Evolutionary conservation across 1,139 yeast species (phyloP).

Genomic region (Saccharomyces hybrid): DNA sequence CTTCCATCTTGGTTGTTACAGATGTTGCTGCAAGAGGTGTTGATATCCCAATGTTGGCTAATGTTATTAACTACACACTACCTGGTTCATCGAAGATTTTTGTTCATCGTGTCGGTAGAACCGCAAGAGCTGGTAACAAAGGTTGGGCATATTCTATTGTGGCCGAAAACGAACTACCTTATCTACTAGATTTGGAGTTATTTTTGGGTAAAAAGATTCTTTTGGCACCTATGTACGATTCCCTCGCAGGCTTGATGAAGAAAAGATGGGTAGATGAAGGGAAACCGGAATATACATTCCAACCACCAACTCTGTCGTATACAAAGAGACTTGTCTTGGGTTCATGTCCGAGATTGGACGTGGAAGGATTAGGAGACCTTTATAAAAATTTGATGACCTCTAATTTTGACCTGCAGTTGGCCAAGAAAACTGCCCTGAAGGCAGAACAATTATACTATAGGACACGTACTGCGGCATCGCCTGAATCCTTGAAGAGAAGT

Average conservation of each 20-base stretch:
- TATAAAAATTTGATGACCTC: constrained; percentile 53
- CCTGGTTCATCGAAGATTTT: constrained; percentile 92
- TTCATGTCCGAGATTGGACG: constrained; percentile 59
- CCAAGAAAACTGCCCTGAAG: constrained; percentile 67
- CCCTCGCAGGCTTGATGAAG: constrained; percentile 46
- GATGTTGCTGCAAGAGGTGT: constrained; percentile 99
- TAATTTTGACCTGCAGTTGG: constrained; percentile 60
- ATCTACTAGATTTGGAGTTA: constrained; percentile 79
- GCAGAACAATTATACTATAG: constrained; percentile 85
- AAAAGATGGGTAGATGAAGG: constrained; percentile 38
- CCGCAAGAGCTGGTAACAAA: constrained; percentile 96
- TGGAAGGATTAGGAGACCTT: constrained; percentile 70
- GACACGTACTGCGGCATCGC: constrained; percentile 81
- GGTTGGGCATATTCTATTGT: constrained; percentile 98
- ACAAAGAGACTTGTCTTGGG: constrained; percentile 82
- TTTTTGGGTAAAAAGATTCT: constrained; percentile 80
- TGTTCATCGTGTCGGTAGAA: constrained; percentile 96
- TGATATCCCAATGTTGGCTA: constrained; percentile 93
- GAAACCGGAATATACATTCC: constrained; percentile 30
- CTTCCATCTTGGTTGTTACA: constrained; percentile 83
- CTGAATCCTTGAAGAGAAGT: constrained; percentile 75
- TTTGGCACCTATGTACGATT: constrained; percentile 61
- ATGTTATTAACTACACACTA: constrained; percentile 81
- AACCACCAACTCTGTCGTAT: constrained; percentile 57
- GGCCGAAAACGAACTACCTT: constrained; percentile 80